Evolutionary conservation across 2,329 filamentous ascomycete species (phyloP).

Genomic region (Aspergillus fumigatiaffinis): DNA sequence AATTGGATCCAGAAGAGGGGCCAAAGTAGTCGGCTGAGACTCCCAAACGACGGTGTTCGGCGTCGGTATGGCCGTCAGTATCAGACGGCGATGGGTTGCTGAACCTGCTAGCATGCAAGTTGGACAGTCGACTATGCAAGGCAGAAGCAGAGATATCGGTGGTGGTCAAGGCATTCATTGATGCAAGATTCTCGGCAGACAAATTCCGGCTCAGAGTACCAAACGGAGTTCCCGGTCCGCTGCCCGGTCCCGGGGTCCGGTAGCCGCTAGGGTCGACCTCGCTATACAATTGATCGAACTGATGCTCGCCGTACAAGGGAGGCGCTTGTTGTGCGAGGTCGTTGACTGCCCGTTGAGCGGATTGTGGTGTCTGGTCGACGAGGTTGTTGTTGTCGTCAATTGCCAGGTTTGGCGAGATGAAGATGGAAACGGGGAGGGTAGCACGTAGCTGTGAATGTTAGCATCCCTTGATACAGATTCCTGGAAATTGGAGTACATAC

Average conservation of each 20-base stretch:
- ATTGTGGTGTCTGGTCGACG: constrained; percentile 55
- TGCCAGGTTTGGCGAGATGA: constrained; percentile 90
- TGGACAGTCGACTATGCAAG: constrained; percentile 65
- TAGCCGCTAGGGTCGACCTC: constrained; percentile 79
- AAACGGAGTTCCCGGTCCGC: constrained; percentile 78
- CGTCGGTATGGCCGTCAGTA: constrained; percentile 19
- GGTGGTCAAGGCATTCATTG: constrained; percentile 49
- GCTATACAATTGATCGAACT: constrained; percentile 85
- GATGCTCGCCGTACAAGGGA: constrained; percentile 87
- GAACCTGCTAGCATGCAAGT: constrained; percentile 43
- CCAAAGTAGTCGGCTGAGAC: constrained; percentile 31
- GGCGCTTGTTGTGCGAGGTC: constrained; percentile 67
- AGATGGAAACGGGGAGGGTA: constrained; percentile 84
- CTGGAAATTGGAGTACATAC: constrained; percentile 41
- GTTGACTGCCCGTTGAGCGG: constrained; percentile 47
- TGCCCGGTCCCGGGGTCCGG: constrained; percentile 64
- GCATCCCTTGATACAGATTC: background rate
- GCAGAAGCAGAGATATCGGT: constrained; percentile 58
- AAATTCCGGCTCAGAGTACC: constrained; percentile 64
- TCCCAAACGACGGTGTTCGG: constrained; percentile 19
- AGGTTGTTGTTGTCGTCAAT: constrained; percentile 84
- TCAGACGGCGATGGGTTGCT: constrained; percentile 21
- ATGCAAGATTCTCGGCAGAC: constrained; percentile 75
- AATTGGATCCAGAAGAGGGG: constrained; percentile 28
- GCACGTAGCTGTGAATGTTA: constrained; percentile 65